These are phyloP conservation scores for Coniochaeta ligniaria DNA, from an alignment of 2,329 filamentous ascomycete genomes.

Conservation along the genomic window DNA sequence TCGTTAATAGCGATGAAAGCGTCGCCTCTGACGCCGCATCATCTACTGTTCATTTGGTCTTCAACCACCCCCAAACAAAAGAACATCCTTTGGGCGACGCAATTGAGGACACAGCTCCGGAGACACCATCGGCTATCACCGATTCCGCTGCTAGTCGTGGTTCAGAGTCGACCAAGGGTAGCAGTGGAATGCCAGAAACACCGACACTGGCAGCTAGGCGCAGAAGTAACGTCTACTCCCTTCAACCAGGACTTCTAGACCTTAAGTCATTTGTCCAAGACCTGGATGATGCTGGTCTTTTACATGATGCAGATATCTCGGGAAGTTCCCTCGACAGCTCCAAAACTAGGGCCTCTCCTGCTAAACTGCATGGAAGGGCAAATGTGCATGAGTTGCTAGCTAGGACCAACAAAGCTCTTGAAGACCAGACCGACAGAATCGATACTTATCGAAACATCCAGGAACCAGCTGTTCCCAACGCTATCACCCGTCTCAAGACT, in stretches of 20 bases:
- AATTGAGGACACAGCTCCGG: background rate
- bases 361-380: background rate
- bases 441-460: background rate
- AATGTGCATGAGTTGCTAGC: background rate
- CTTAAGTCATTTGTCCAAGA: conserved; percentile 14
- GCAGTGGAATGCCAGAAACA: background rate
- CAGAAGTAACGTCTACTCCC: conserved; percentile 12
- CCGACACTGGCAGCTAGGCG: background rate
- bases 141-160: background rate
- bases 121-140: background rate
- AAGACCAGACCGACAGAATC: background rate
- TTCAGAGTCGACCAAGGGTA: background rate
- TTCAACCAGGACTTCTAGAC: conserved; percentile 13
- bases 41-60: background rate
- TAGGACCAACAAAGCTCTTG: background rate
- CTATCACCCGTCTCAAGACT: background rate
- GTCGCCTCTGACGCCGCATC: conserved; percentile 3
- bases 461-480: background rate
- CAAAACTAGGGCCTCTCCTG: background rate
- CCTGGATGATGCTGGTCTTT: conserved; percentile 7
- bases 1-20: background rate
- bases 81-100: background rate
- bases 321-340: background rate
- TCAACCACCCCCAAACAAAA: background rate
- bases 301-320: background rate